These are phyloP conservation scores for Ascochyta koolunga DNA, from an alignment of 2,329 filamentous ascomycete genomes.

Conservation along the genomic window DNA sequence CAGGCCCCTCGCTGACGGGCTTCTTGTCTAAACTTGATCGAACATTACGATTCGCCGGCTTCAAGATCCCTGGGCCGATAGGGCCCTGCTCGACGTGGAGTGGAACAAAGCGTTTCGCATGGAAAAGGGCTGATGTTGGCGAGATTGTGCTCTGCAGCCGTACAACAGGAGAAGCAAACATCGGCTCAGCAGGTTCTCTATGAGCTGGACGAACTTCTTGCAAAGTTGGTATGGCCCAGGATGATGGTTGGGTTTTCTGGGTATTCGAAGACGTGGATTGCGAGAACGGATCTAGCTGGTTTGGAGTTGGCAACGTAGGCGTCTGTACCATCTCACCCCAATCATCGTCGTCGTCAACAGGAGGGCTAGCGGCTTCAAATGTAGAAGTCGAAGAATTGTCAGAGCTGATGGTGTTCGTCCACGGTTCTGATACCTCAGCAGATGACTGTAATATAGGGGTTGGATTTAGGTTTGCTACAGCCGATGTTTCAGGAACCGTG, in stretches of 20 bases:
- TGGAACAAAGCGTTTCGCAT: constrained; percentile 36
- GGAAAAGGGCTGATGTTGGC: constrained; percentile 43
- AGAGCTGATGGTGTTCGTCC: constrained; percentile 20
- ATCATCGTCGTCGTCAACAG: constrained; percentile 41
- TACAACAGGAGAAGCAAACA: constrained; percentile 39
- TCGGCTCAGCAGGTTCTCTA: constrained; percentile 23
- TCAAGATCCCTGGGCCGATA: constrained; percentile 39
- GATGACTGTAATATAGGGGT: constrained; percentile 10
- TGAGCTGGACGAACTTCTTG: constrained; percentile 13
- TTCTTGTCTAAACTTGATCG: constrained; percentile 17
- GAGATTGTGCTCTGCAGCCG: constrained; percentile 42
- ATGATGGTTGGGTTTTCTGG: constrained; percentile 16
- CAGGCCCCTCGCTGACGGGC: not conserved
- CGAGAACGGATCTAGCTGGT: constrained; percentile 19
- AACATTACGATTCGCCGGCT: constrained; percentile 25
- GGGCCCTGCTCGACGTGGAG: constrained; percentile 31
- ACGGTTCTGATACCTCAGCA: constrained; percentile 21
- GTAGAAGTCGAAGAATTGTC: constrained; percentile 20
- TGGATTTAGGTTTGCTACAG: constrained; percentile 20
- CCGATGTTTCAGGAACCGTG: constrained; percentile 19
- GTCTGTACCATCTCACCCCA: constrained; percentile 51
- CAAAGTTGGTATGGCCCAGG: constrained; percentile 20
- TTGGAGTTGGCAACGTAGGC: constrained; percentile 33
- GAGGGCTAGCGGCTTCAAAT: not conserved
- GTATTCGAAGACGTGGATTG: constrained; percentile 15